A percentile compares a stretch with the other conserved stretches of the same genome.
phyloP scores from a whole-genome alignment of 2,329 filamentous ascomycete genomes.

The Reticulascus tulasneorum region DNA sequence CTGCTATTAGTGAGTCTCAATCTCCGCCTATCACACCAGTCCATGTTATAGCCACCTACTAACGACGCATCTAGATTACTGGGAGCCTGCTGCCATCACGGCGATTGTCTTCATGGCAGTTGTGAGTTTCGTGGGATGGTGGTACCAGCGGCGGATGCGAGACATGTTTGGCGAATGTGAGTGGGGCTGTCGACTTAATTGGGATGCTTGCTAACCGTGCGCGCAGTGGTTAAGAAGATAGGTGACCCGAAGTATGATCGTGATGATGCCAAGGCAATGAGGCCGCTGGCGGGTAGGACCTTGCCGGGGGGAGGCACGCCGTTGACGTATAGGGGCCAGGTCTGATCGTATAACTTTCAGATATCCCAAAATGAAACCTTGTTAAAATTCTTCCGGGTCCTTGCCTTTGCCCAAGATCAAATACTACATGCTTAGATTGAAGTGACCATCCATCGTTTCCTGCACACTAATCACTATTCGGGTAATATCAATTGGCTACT shows the following conservation, averaged over 20 bases:
- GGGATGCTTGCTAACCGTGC: too few species aligned
- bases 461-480: too few species aligned
- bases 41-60: not conserved
- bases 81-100: conserved; percentile 17
- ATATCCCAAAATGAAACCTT: too few species aligned
- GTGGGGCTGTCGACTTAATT: not conserved
- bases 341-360: too few species aligned
- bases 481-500: too few species aligned
- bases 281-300: too few species aligned
- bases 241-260: not conserved
- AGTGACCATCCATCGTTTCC: too few species aligned
- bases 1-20: not conserved
- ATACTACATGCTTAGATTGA: too few species aligned
- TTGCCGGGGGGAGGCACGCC: too few species aligned
- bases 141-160: conserved; percentile 22
- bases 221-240: conserved; percentile 3
- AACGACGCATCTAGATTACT: conserved; percentile 4
- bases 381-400: too few species aligned
- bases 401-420: too few species aligned
- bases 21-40: not conserved
- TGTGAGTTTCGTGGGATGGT: conserved; percentile 21
- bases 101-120: conserved; percentile 20
- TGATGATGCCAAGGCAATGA: not conserved
- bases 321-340: too few species aligned
- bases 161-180: conserved; percentile 14